A percentile compares a stretch with the other conserved stretches of the same genome.
Evolutionary conservation across 208 protist genomes (phyloP).

Genomic region (Porcisia hertigi): DNA sequence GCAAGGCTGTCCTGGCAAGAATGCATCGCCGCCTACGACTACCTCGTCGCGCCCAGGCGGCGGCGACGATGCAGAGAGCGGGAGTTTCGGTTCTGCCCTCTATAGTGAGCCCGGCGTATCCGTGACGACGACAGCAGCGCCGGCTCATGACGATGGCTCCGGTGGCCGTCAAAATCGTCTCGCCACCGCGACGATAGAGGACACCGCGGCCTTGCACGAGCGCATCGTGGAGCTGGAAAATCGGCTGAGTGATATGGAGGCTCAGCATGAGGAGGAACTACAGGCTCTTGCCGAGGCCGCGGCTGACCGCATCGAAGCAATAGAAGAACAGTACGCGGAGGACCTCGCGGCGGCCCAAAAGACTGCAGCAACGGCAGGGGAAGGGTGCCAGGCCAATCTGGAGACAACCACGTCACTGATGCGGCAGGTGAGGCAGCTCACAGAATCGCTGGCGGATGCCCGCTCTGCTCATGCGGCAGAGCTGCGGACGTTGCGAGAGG

Average conservation of each 20-base stretch:
- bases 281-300: constrained; percentile 50
- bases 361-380: background rate
- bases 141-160: background rate
- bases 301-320: constrained; percentile 49
- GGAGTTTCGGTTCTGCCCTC: constrained; percentile 1
- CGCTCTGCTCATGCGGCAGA: constrained; percentile 11
- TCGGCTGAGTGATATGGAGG: constrained; percentile 24
- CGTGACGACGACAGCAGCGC: constrained; percentile 1
- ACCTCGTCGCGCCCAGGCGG: background rate
- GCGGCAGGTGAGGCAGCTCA: constrained; percentile 4
- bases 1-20: background rate
- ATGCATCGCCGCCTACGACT: background rate
- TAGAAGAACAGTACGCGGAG: constrained; percentile 43
- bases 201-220: constrained; percentile 9
- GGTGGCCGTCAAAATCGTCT: background rate
- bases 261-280: constrained; percentile 55
- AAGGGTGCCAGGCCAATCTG: background rate
- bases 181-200: background rate
- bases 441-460: constrained; percentile 6
- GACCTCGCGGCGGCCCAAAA: background rate
- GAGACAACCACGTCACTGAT: constrained; percentile 10
- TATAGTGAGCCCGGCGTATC: constrained; percentile 4
- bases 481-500: constrained; percentile 1
- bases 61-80: background rate
- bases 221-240: constrained; percentile 33